Percentiles rank a stretch among this genome's conserved stretches.
Conservation (phyloP, 495 filamentous ascomycete genomes). For the Neurospora sp. region DNA sequence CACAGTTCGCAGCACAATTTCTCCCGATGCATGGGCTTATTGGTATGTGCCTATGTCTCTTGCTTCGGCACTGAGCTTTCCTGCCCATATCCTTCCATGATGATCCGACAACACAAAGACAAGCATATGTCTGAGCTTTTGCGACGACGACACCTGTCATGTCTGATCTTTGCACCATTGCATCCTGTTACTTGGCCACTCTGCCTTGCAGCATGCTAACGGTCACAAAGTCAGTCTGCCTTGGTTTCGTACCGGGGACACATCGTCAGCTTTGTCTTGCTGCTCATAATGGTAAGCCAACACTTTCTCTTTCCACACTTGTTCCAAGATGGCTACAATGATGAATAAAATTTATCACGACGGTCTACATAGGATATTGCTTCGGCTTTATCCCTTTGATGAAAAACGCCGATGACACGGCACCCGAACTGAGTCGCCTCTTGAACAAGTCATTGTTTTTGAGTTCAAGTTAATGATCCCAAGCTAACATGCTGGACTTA, state of each 20-base stretch:
- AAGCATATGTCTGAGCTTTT: constrained; percentile 81
- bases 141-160: constrained; percentile 51
- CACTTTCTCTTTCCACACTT: not conserved
- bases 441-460: not conserved
- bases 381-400: constrained; percentile 49
- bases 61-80: not conserved
- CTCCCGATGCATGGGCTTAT: not conserved
- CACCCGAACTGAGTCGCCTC: constrained; percentile 46
- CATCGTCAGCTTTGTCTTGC: not conserved
- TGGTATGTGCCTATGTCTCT: constrained; percentile 10
- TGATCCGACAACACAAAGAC: constrained; percentile 60
- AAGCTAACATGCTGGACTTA: constrained; percentile 9
- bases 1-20: not conserved
- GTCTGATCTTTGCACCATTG: constrained; percentile 29
- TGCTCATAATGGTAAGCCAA: constrained; percentile 8
- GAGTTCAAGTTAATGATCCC: not conserved
- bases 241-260: not conserved
- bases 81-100: constrained; percentile 35
- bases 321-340: constrained; percentile 24
- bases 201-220: constrained; percentile 10
- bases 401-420: constrained; percentile 86
- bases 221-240: constrained; percentile 3
- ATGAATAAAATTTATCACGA: constrained; percentile 81
- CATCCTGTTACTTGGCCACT: constrained; percentile 5
- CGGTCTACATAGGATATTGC: constrained; percentile 87